Evolutionary conservation across 495 filamentous ascomycete species (phyloP), one percentile per base, ranked within the genome.

Genomic region (Aspergillus panamensis): DNA sequence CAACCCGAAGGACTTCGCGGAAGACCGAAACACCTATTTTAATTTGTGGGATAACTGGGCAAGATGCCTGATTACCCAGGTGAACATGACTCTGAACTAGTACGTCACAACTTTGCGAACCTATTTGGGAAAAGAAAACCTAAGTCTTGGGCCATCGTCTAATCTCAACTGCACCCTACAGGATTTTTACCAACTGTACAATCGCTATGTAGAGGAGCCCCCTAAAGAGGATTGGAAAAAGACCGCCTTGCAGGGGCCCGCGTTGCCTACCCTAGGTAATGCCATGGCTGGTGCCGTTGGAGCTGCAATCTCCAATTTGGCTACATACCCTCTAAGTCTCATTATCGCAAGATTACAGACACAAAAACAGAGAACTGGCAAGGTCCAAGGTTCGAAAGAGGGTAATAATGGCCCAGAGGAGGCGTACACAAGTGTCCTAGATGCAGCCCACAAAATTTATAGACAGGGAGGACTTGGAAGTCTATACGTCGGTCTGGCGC

Each of bases 211-310:
- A 62, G 65, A 69, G 5, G 59, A 60, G 21, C 68, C 66, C 9
- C 69, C 66, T 7, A 67, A 63, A 32, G 60, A 67, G 33, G 62
- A 74, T 59, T 75, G 70, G 73, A 67, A 61, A 58, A 62, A 66
- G 12, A 69, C 69, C 16, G 72, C 71, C 3, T 66, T 79, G 30
- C 62, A 67, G 1, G 77, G 78, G 3, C 77, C 78, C 60, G 81
- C 83, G 8, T 82, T 96, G n/a, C 89, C 91, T 51, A 87, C 90
- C 6, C 75, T 96, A n/a, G 90, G 90, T 17, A 93, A 96, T 77
- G 92, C 93, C 49, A 68, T 89, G 19, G 88, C 91, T 16, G 92
- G 92, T 49, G 84, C 89, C 29, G 77, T 84, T 13, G 92, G 91
- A 14, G 87, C 90, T 3, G 86, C 90, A 10, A 81, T 95, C 50